A percentile compares a stretch with the other conserved stretches of the same genome.
Evolutionary conservation across 352 stramenopile genomes (phyloP).

Genomic region (Plasmopara halstedii): DNA sequence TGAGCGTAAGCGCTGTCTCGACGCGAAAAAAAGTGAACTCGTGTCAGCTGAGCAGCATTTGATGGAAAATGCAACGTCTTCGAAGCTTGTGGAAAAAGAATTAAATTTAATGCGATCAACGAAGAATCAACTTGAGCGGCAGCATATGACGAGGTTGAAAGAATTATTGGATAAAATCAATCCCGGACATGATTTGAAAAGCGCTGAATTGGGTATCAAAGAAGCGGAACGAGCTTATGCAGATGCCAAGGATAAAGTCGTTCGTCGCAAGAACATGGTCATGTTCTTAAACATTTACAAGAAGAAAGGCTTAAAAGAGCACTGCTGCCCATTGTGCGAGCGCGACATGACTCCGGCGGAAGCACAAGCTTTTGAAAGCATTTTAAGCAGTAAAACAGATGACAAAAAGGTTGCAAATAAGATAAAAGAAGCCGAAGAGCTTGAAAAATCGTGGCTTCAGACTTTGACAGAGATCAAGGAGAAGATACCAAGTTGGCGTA

Average conservation of each 20-base stretch:
- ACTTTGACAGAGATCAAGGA: conserved; percentile 54
- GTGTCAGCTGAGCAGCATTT: conserved; percentile 28
- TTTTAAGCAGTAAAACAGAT: conserved; percentile 69
- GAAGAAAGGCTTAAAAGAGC: conserved; percentile 72
- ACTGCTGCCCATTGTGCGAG: conserved; percentile 71
- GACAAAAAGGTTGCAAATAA: conserved; percentile 70
- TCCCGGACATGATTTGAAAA: conserved; percentile 32
- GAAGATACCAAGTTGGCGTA: conserved; percentile 60
- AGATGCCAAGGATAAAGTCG: conserved; percentile 76
- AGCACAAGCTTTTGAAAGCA: conserved; percentile 46
- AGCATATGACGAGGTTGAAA: conserved; percentile 44
- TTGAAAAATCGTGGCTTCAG: conserved; percentile 34
- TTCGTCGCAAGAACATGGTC: conserved; percentile 74
- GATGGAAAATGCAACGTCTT: conserved; percentile 42
- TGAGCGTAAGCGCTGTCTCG: conserved; percentile 14
- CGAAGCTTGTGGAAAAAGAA: conserved; percentile 42
- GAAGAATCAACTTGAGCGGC: conserved; percentile 47
- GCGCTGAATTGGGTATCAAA: conserved; percentile 42
- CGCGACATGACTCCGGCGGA: conserved; percentile 53
- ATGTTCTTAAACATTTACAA: conserved; percentile 81
- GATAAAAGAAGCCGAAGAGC: conserved; percentile 53
- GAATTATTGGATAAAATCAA: conserved; percentile 39
- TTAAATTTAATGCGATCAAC: conserved; percentile 28
- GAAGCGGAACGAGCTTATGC: conserved; percentile 57
- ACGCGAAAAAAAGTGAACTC: conserved; percentile 23